A percentile compares a stretch with the other conserved stretches of the same genome.
Evolutionary conservation across 192 early-diverging fungal species (phyloP).

Genomic region (Gamsiella multidivaricata): DNA sequence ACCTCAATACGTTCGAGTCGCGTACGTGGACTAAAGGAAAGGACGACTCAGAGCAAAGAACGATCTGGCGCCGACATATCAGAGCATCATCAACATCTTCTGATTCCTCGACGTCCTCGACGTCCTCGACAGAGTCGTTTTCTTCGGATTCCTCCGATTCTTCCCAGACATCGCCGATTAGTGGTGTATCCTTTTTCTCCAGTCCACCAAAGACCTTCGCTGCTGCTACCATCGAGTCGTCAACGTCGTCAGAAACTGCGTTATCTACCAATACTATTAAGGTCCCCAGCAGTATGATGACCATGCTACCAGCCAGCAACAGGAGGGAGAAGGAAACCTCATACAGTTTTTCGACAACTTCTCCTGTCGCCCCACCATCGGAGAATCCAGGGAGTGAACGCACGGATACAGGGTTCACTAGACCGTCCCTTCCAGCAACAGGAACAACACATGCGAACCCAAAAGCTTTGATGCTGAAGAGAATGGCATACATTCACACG

Average conservation of each 20-base stretch:
- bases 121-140: conserved; percentile 20
- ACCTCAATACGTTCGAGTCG: too few relatives aligned
- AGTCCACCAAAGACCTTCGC: neutral
- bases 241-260: neutral
- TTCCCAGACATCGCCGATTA: conserved; percentile 25
- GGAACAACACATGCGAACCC: neutral
- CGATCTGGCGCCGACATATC: neutral
- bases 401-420: neutral
- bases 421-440: neutral
- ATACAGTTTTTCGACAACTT: neutral
- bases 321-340: neutral
- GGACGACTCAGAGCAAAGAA: neutral
- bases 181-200: conserved; percentile 42
- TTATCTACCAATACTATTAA: conserved; percentile 27
- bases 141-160: conserved; percentile 29
- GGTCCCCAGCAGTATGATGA: conserved; percentile 34
- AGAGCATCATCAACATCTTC: conserved; percentile 5
- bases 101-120: conserved; percentile 1
- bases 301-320: conserved; percentile 15
- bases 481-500: conserved; percentile 30
- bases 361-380: conserved; percentile 12
- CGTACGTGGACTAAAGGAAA: too few relatives aligned
- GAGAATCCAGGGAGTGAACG: neutral
- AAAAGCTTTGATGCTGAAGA: conserved; percentile 27
- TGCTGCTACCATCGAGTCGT: neutral